A percentile compares a stretch with the other conserved stretches of the same genome.
These are phyloP conservation scores for Candida boidinii DNA, from an alignment of 805 yeast genomes.

Conservation along the genomic window DNA sequence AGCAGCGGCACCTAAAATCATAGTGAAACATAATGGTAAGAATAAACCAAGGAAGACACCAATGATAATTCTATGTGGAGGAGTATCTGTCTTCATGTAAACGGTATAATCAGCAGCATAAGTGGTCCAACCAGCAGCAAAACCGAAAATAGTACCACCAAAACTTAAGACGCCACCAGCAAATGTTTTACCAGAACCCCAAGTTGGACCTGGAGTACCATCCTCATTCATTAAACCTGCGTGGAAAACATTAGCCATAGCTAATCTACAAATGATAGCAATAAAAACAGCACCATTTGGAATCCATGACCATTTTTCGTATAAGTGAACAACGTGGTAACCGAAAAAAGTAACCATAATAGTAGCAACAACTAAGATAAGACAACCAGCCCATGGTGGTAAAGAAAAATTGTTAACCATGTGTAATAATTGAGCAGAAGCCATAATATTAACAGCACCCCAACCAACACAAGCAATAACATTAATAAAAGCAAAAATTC, in stretches of 20 bases:
- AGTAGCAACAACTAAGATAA: slow-evolving; percentile 61
- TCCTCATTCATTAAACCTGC: slow-evolving; percentile 31
- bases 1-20: slow-evolving; percentile 82
- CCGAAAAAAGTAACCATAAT: slow-evolving; percentile 76
- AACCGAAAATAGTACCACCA: slow-evolving; percentile 80
- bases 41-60: slow-evolving; percentile 57
- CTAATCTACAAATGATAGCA: slow-evolving; percentile 70
- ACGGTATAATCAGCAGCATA: slow-evolving; percentile 90
- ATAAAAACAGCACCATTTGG: slow-evolving; percentile 70
- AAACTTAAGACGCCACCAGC: slow-evolving; percentile 75
- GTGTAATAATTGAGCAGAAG: slow-evolving; percentile 76
- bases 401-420: slow-evolving; percentile 56
- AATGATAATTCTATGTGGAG: slow-evolving; percentile 50
- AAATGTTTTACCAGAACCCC: slow-evolving; percentile 50
- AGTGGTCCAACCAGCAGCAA: slow-evolving; percentile 92
- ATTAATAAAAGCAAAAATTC: slow-evolving; percentile 72
- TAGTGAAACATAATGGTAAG: slow-evolving; percentile 61
- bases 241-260: slow-evolving; percentile 55
- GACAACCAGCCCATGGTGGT: slow-evolving; percentile 90
- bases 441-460: slow-evolving; percentile 90
- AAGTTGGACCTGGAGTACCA: slow-evolving; percentile 17
- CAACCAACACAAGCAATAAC: slow-evolving; percentile 87
- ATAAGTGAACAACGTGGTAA: slow-evolving; percentile 69
- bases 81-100: slow-evolving; percentile 66
- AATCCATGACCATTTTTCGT: slow-evolving; percentile 84